These are phyloP conservation scores for Trebouxiophyceae sp. DNA, from an alignment of 163 green algal genomes.

Conservation along the genomic window DNA sequence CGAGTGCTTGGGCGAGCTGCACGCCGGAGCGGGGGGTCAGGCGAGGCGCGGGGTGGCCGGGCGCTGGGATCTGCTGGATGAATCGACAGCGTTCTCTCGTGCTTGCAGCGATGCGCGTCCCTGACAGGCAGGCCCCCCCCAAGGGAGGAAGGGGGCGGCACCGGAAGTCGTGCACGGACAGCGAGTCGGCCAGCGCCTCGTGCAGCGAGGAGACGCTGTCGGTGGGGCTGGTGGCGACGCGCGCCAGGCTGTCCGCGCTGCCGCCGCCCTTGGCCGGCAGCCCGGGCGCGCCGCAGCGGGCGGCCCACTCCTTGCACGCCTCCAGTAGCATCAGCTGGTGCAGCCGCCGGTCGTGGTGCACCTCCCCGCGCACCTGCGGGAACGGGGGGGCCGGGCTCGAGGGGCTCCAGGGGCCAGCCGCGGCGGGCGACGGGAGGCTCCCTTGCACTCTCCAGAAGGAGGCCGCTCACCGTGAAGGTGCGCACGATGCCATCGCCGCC, in stretches of 20 bases:
- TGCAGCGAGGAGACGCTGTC: slow-evolving; percentile 11
- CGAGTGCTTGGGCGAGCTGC: slow-evolving; percentile 51
- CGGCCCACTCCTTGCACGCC: slow-evolving; percentile 44
- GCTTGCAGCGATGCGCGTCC: too few relatives aligned
- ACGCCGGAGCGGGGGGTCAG: neutral
- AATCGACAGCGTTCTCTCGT: too few relatives aligned
- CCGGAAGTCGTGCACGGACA: too few relatives aligned
- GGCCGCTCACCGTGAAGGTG: slow-evolving; percentile 3
- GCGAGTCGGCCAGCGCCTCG: neutral
- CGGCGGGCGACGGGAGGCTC: neutral
- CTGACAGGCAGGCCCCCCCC: too few relatives aligned
- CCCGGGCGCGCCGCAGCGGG: too few relatives aligned
- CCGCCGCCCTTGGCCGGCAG: neutral
- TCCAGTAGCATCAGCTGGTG: slow-evolving; percentile 88
- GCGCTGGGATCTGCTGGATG: too few relatives aligned
- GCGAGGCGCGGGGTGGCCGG: too few relatives aligned
- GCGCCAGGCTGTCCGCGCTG: neutral
- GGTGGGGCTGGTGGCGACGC: slow-evolving; percentile 2
- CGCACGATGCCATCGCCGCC: slow-evolving; percentile 25
- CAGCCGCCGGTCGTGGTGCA: slow-evolving; percentile 86
- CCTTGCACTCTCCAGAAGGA: too few relatives aligned
- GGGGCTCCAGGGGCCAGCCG: neutral
- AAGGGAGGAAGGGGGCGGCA: too few relatives aligned
- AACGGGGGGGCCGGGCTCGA: neutral
- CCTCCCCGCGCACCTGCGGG: slow-evolving; percentile 42